phyloP scores from a whole-genome alignment of 1,284 basidiomycete genomes.

The Ceratobasidium sp. region DNA sequence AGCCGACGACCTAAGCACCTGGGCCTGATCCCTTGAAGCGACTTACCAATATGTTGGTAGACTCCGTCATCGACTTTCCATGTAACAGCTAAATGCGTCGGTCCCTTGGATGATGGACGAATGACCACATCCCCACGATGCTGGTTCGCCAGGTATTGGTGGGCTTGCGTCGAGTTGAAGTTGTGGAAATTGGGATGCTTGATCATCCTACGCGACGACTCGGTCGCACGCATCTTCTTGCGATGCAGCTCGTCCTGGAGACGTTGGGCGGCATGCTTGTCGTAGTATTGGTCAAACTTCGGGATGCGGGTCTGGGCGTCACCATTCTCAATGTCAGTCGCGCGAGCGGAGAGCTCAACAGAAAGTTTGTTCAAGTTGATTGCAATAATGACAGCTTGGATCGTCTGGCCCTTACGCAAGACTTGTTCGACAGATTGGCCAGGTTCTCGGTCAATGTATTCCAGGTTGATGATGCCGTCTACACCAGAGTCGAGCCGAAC shows the following conservation, averaged over 20 bases:
- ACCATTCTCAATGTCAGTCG: constrained; percentile 70
- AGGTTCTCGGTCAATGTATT: constrained; percentile 64
- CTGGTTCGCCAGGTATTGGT: constrained; percentile 87
- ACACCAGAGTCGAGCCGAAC: constrained; percentile 92
- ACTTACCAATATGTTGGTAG: constrained; percentile 93
- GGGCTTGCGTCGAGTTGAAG: constrained; percentile 90
- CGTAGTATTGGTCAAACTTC: constrained; percentile 71
- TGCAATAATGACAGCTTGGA: constrained; percentile 83
- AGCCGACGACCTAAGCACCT: constrained; percentile 24
- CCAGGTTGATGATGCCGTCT: constrained; percentile 78
- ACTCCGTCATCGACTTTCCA: constrained; percentile 99
- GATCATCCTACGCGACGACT: constrained; percentile 84
- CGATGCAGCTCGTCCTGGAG: constrained; percentile 79
- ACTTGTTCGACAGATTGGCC: constrained; percentile 56
- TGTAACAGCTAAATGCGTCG: constrained; percentile 94
- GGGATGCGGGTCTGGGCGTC: constrained; percentile 71
- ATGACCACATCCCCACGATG: constrained; percentile 96
- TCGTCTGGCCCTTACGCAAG: constrained; percentile 76
- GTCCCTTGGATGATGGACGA: constrained; percentile 93
- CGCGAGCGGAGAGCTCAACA: constrained; percentile 80
- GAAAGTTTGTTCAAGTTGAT: constrained; percentile 72
- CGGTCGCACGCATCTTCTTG: constrained; percentile 83
- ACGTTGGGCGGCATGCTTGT: constrained; percentile 67
- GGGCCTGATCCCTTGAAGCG: not conserved
- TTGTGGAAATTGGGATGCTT: constrained; percentile 99